Conservation (phyloP, 805 yeast genomes). For the Tetrapisispora arboricola region DNA sequence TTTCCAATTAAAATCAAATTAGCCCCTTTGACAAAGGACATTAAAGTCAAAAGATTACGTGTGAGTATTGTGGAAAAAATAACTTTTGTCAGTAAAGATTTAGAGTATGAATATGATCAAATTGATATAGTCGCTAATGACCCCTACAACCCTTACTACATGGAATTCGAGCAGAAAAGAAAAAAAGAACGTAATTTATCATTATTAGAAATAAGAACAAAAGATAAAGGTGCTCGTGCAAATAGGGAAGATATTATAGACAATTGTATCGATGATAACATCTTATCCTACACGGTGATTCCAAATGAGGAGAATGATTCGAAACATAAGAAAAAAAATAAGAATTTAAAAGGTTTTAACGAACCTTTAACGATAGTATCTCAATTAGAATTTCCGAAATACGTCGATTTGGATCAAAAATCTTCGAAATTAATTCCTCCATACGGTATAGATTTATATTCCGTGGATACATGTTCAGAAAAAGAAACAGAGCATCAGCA, state of each 20-base stretch:
- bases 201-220: slow-evolving; percentile 55
- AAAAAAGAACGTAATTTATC: slow-evolving; percentile 45
- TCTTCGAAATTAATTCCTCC: slow-evolving; percentile 21
- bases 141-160: slow-evolving; percentile 25
- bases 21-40: slow-evolving; percentile 53
- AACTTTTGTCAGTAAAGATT: slow-evolving; percentile 48
- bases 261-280: slow-evolving; percentile 48
- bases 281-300: slow-evolving; percentile 40
- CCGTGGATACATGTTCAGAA: slow-evolving; percentile 7
- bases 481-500: neutral
- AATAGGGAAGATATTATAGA: slow-evolving; percentile 49
- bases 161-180: slow-evolving; percentile 24
- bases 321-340: slow-evolving; percentile 26
- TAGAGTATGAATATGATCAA: slow-evolving; percentile 44
- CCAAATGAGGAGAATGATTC: neutral
- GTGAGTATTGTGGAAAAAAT: slow-evolving; percentile 59
- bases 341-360: slow-evolving; percentile 7
- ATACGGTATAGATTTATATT: slow-evolving; percentile 25
- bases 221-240: slow-evolving; percentile 36
- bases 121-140: slow-evolving; percentile 30
- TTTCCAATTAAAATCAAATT: slow-evolving; percentile 52
- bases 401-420: slow-evolving; percentile 15
- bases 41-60: slow-evolving; percentile 51
- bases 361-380: slow-evolving; percentile 23
- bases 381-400: slow-evolving; percentile 23